Conservation (phyloP, 768 basidiomycete species). For the Tylopilus sp. region DNA sequence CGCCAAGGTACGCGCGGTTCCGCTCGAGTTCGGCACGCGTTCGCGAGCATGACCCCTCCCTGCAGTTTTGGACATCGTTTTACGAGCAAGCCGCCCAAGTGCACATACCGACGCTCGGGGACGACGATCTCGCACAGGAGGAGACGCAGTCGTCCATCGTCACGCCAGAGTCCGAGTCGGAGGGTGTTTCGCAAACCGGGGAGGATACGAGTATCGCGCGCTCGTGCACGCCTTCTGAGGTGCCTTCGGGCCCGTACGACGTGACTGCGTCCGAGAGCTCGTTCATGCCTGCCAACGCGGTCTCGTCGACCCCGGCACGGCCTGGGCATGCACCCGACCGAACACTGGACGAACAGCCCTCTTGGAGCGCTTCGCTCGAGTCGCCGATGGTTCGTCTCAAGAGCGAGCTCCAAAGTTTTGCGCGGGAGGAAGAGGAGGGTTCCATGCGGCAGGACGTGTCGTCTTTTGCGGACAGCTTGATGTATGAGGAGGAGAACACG, state of each 20-base stretch:
- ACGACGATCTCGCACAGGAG: slow-evolving; percentile 57
- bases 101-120: slow-evolving; percentile 71
- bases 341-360: slow-evolving; percentile 48
- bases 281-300: slow-evolving; percentile 69
- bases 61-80: slow-evolving; percentile 94
- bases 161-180: slow-evolving; percentile 21
- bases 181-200: slow-evolving; percentile 10
- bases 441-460: slow-evolving; percentile 19
- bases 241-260: slow-evolving; percentile 25
- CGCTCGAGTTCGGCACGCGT: background rate
- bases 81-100: slow-evolving; percentile 93
- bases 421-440: slow-evolving; percentile 35
- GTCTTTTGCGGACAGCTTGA: slow-evolving; percentile 24
- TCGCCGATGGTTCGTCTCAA: slow-evolving; percentile 69
- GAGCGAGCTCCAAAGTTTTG: slow-evolving; percentile 56
- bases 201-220: slow-evolving; percentile 6
- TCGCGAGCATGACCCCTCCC: background rate
- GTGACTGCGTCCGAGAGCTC: slow-evolving; percentile 61
- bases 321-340: slow-evolving; percentile 31
- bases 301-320: slow-evolving; percentile 75
- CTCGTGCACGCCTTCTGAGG: slow-evolving; percentile 10
- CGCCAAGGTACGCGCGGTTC: slow-evolving; percentile 63
- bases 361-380: slow-evolving; percentile 74
- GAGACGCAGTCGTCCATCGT: slow-evolving; percentile 35
- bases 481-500: slow-evolving; percentile 29